These are phyloP conservation scores for Dimocarpus longan DNA, from an alignment of 345 rosid species.

Conservation along the genomic window DNA sequence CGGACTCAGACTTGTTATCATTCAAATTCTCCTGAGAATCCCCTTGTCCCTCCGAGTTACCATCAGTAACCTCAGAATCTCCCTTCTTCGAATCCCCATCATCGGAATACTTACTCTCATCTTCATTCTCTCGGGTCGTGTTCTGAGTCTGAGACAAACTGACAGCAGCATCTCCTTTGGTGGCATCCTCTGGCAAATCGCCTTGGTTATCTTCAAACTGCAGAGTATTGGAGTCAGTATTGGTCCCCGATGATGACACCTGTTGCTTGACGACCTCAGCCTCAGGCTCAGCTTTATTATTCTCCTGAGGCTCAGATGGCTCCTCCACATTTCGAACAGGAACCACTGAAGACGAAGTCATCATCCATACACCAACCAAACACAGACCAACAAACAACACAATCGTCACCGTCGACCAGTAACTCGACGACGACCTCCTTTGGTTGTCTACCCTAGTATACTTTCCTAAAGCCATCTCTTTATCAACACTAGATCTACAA, in stretches of 20 bases:
- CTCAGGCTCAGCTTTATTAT: conserved; percentile 41
- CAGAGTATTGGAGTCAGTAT: conserved; percentile 23
- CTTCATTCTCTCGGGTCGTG: conserved; percentile 42
- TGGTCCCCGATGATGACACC: conserved; percentile 33
- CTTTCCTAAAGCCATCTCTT: conserved; percentile 69
- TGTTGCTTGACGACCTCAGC: conserved; percentile 38
- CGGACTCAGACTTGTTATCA: conserved; percentile 40
- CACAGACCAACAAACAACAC: conserved; percentile 87
- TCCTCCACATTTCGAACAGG: conserved; percentile 65
- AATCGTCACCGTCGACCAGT: conserved; percentile 80
- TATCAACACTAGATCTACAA: not conserved
- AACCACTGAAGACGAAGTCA: conserved; percentile 77
- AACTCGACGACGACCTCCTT: conserved; percentile 60
- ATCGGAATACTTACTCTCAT: conserved; percentile 19
- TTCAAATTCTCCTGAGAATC: conserved; percentile 45
- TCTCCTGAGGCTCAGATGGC: conserved; percentile 55
- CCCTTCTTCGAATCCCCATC: conserved; percentile 30
- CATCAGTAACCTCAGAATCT: conserved; percentile 32
- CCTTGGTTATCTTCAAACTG: conserved; percentile 64
- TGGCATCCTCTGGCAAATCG: conserved; percentile 68
- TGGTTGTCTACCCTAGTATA: conserved; percentile 67
- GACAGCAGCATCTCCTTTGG: conserved; percentile 50
- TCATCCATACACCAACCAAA: conserved; percentile 96
- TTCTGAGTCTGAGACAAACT: conserved; percentile 32
- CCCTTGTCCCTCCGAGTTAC: conserved; percentile 41